Evolutionary conservation across 1,284 basidiomycete species (phyloP), one percentile per base, ranked within the genome.

Genomic region (Cerrena zonata): DNA sequence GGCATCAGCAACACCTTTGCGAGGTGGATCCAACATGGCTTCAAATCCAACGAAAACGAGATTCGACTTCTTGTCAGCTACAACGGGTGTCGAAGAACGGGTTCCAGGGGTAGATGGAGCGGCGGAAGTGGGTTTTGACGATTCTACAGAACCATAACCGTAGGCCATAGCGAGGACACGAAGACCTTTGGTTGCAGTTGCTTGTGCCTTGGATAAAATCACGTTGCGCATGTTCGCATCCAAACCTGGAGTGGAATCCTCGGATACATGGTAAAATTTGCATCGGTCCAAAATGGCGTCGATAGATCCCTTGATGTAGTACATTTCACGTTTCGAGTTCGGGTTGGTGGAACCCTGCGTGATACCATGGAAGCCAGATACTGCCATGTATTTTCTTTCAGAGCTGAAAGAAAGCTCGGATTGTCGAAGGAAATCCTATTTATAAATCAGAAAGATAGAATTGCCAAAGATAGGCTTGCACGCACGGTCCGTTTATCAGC

Each of bases 1-100:
- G 7, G 94, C 86, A 58, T 93, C 89, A 2, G 86, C 85, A n/a
- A 98, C 94, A 22, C 94, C 94, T 57, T 87, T 86, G 41, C 95
- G 76, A 0, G 95, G 95, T 2, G 95, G 95, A 66, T 98, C 95
- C 53, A 89, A 76, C 93, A 98, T 98, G 2, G 91, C 94, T 64
- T 92, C 85, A 69, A 96, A 92, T 0, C 94, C 95, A 2, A 82
- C 87, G 65, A 99, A 98, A 1, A 94, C 78, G 19, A 97, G 75
- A 54, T 84, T 83, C 25, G 72, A 69, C 61, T 77, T 78, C 22
- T 60, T 60, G 18, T 66, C 56, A 10, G 21, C 7, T 10, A 7
- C 18, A 19, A 22, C 10, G 15, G 69, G 70, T 0, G 66, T 65
- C 18, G 64, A 52, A 48, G 66, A 40, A 53, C 63, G 49, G 54